Evolutionary conservation across 148 eudicot species (phyloP).

Genomic region (Vaccinium corymbosum): DNA sequence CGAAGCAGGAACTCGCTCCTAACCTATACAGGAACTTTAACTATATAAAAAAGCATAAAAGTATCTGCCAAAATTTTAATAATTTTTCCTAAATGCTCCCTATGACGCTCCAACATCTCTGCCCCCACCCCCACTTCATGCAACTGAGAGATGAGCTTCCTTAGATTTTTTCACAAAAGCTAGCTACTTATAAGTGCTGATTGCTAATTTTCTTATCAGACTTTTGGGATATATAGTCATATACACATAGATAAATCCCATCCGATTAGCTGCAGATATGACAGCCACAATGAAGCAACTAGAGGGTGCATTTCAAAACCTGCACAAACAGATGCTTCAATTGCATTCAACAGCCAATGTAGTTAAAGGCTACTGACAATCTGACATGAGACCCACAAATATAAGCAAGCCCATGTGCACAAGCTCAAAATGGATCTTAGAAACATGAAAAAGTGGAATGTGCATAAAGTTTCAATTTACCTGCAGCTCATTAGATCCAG

Average conservation of each 20-base stretch:
- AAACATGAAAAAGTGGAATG: not conserved
- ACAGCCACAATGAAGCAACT: not conserved
- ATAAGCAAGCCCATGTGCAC: not conserved
- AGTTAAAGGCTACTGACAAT: not conserved
- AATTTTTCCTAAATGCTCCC: too few species aligned
- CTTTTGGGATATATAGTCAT: not conserved
- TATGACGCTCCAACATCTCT: too few species aligned
- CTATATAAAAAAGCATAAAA: too few species aligned
- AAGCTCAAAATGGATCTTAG: not conserved
- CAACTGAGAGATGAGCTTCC: not conserved
- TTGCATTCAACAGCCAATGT: not conserved
- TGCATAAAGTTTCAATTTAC: not conserved
- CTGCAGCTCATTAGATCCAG: not conserved
- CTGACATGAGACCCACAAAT: not conserved
- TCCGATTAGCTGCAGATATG: not conserved
- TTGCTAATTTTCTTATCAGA: not conserved
- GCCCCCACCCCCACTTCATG: too few species aligned
- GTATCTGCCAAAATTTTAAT: too few species aligned
- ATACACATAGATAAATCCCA: not conserved
- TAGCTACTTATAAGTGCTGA: not conserved
- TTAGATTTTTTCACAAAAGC: not conserved
- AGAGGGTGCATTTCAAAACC: not conserved
- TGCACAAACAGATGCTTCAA: not conserved
- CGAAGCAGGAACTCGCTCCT: too few species aligned
- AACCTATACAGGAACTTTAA: too few species aligned